phyloP scores from a whole-genome alignment of 2,329 filamentous ascomycete genomes.

The Ilyonectria robusta region DNA sequence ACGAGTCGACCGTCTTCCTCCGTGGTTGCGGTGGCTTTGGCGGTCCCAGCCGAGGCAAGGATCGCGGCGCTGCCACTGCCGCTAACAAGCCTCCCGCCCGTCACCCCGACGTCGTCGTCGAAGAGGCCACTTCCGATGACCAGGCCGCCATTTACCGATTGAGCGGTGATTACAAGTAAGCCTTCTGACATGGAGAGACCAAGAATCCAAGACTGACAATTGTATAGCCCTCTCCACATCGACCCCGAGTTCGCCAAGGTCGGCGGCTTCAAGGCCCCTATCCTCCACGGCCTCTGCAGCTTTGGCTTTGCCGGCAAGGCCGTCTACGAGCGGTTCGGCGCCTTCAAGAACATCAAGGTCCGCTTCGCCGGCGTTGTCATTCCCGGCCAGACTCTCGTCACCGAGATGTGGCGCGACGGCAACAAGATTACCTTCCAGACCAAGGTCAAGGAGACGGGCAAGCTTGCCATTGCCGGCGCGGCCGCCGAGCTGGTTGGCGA shows the following conservation, averaged over 20 bases:
- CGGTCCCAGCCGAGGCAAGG: slow-evolving; percentile 81
- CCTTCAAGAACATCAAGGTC: slow-evolving; percentile 93
- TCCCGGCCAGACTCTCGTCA: slow-evolving; percentile 90
- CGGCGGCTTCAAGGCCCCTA: slow-evolving; percentile 94
- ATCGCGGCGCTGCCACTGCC: slow-evolving; percentile 85
- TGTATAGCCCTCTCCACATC: slow-evolving; percentile 83
- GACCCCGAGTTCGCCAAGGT: slow-evolving; percentile 95
- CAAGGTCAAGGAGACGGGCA: slow-evolving; percentile 93
- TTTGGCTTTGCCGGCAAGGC: slow-evolving; percentile 95
- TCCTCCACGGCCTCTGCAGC: slow-evolving; percentile 96
- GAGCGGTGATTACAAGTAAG: slow-evolving; percentile 89
- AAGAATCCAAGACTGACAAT: slow-evolving; percentile 12
- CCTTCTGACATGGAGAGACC: slow-evolving; percentile 7
- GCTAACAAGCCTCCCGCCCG: slow-evolving; percentile 84
- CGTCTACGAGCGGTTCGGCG: slow-evolving; percentile 85
- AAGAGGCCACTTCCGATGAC: slow-evolving; percentile 89
- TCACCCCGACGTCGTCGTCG: slow-evolving; percentile 83
- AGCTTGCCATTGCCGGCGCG: slow-evolving; percentile 85
- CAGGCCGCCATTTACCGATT: slow-evolving; percentile 95
- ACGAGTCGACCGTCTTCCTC: slow-evolving; percentile 94
- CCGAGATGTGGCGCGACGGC: slow-evolving; percentile 95
- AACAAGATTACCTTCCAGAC: slow-evolving; percentile 86
- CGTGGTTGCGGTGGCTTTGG: slow-evolving; percentile 92
- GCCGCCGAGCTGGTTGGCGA: slow-evolving; percentile 78
- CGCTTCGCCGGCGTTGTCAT: slow-evolving; percentile 89